Base-by-base conservation (phyloP, 352 stramenopile genomes). In the Globisporangium megalacanthum region DNA sequence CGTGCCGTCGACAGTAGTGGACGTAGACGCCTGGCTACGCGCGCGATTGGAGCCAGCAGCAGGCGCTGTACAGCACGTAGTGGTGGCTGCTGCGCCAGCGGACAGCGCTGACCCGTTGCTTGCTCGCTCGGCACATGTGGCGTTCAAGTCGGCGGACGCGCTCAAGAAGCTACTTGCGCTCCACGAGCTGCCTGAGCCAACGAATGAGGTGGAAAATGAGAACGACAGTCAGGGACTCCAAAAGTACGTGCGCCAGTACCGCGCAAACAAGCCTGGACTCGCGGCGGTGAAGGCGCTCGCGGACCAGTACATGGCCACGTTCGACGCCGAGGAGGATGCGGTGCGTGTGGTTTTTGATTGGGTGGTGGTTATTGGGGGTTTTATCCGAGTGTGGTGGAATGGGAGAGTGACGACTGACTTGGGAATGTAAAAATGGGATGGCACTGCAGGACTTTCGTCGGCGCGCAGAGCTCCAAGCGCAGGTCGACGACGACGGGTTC, bases 401-500 rank as follows among this genome's bases (percentile, higher is more conserved):
- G 29, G 14, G 39, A 45, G 15, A 33, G 17, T 49, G 5, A 49
- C 45, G 15, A 33, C 45, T 49, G 5, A 49, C 45, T 59, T 4
- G 25, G 25, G 15, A 55, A n/a, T 55, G 7, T 49, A 2, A 8
- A 0, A 42, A 15, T 55, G 7, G 19, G 6, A 35, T 62, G 41
- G 6, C 4, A 20, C 35, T 39, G 45, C 52, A 82, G 68, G 74
- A 92, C 48, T 52, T 69, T 20, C 70, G 71, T 41, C 58, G 73
- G 52, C 78, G 81, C 1, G 79, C 91, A 54, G 79, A 91, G 45
- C 60, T 92, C n/a, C 89, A 92, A 67, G 82, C 77, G 20, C 70
- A 83, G 31, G 75, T 92, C 42, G 82, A 94, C 52, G 79, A 83
- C n/a, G 84, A 94, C 55, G 84, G 84, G 7, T 94, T 92, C 59